Conservation (phyloP, 2,329 filamentous ascomycete genomes). For the Westerdykella ornata region DNA sequence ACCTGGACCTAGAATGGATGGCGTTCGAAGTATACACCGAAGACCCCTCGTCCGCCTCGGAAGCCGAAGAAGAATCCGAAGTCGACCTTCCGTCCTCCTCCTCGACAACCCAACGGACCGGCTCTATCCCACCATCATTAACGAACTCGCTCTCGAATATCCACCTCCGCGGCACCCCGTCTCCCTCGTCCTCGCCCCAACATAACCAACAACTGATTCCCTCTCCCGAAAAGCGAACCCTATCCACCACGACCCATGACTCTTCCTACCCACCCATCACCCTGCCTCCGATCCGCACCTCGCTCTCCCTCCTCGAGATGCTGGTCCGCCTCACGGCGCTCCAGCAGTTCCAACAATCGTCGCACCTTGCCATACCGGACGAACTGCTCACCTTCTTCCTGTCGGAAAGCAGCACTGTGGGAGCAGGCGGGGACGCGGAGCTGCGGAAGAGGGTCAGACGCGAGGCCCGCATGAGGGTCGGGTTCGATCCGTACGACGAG, state of each 20-base stretch:
- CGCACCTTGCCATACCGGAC: constrained; percentile 83
- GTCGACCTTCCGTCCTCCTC: constrained; percentile 13
- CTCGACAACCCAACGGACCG: constrained; percentile 12
- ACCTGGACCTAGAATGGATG: constrained; percentile 84
- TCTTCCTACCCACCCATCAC: constrained; percentile 7
- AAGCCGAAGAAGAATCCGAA: constrained; percentile 40
- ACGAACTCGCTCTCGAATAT: constrained; percentile 44
- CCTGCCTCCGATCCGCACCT: constrained; percentile 54
- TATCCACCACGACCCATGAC: constrained; percentile 6
- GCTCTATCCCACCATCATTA: constrained; percentile 39
- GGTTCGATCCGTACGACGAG: constrained; percentile 67
- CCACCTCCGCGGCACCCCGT: constrained; percentile 33
- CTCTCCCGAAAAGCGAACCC: constrained; percentile 18
- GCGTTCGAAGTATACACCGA: constrained; percentile 79
- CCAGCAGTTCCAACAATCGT: constrained; percentile 86
- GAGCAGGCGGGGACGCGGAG: constrained; percentile 56
- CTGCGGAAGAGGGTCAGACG: constrained; percentile 54
- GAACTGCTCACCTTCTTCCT: constrained; percentile 86
- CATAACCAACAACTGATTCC: constrained; percentile 20
- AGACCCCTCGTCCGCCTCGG: constrained; percentile 51
- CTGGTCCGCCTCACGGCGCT: constrained; percentile 77
- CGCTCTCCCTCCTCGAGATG: constrained; percentile 79
- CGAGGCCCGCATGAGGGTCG: constrained; percentile 56
- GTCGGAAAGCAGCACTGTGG: constrained; percentile 59
- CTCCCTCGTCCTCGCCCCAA: constrained; percentile 11